Conservation (phyloP, 306 rosid genomes). For the Fagus sylvatica region DNA sequence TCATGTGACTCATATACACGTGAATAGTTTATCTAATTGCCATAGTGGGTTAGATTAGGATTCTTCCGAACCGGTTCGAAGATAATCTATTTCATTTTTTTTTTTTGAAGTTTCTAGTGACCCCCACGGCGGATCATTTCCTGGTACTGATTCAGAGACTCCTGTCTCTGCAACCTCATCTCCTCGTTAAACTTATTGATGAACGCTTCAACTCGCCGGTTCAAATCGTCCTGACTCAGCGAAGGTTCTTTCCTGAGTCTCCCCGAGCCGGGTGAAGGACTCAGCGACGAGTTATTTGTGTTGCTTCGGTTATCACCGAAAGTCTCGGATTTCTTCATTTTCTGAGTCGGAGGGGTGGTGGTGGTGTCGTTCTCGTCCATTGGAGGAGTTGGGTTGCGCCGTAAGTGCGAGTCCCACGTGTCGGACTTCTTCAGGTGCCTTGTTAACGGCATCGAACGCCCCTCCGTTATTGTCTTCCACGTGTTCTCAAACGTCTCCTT, state of each 20-base stretch:
- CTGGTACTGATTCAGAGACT: slow-evolving; percentile 71
- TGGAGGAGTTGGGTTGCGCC: slow-evolving; percentile 28
- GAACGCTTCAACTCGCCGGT: slow-evolving; percentile 93
- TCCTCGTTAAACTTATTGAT: slow-evolving; percentile 84
- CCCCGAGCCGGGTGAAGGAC: slow-evolving; percentile 35
- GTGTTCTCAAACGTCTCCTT: slow-evolving; percentile 90
- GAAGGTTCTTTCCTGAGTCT: slow-evolving; percentile 64
- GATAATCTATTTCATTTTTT: neutral
- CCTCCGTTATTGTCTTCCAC: slow-evolving; percentile 89
- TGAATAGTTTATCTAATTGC: too few species aligned
- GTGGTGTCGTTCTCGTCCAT: slow-evolving; percentile 29
- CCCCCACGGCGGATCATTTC: slow-evolving; percentile 51
- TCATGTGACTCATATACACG: too few species aligned
- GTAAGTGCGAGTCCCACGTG: slow-evolving; percentile 65
- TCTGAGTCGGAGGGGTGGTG: slow-evolving; percentile 28
- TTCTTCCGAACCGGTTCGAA: too few species aligned
- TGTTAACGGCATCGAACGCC: slow-evolving; percentile 67
- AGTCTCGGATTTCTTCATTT: slow-evolving; percentile 67
- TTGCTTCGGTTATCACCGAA: slow-evolving; percentile 29
- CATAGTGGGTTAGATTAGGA: too few species aligned
- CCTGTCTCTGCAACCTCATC: slow-evolving; percentile 96
- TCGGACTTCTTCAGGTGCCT: slow-evolving; percentile 82
- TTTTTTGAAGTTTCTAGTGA: slow-evolving; percentile 13
- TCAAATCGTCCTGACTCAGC: slow-evolving; percentile 91
- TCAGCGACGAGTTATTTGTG: slow-evolving; percentile 30